Evolutionary conservation across 441 rosid genomes (phyloP), one percentile per base, ranked within the genome.

Genomic region (Corymbia citriodora): DNA sequence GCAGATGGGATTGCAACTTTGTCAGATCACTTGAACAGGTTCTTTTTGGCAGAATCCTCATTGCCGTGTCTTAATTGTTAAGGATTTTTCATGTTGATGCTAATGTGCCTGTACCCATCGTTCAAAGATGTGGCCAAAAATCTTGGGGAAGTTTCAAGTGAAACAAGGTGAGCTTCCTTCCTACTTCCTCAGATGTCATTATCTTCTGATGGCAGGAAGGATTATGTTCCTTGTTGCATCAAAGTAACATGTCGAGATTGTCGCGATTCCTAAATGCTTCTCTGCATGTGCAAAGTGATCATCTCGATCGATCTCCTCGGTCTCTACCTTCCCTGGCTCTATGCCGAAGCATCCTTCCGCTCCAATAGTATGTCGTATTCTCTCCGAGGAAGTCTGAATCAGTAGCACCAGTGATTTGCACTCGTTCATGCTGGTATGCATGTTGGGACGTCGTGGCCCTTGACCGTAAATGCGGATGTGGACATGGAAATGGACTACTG

Each of bases 351-450:
- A 72, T 74, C 85, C 52, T 74, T 40, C 0, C 29, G 52, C 16
- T 2, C 40, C 29, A 21, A 74, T 40, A 21, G 16, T 11, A 21
- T 33, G 79, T 70, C 79, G 17, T 33, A 33, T 70, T 70, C 79
- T 70, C 45, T 70, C 23, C 5, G 36, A 33, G 45, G 79, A 31
- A 23, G 11, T 21, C 83, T 40, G 16, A 74, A 74, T 74, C 50
- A 21, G 83, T 2, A 40, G 83, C 83, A 10, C 83, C 83, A 4
- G 5, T 2, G 50, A 74, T 74, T 61, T 74, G 50, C 9, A 40
- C 5, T 21, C 29, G 0, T 40, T 0, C 40, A 50, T 74, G 29
- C 49, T 40, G 50, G 29, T 40, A 7, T 23, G 29, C 16, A 21
- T 74, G 21, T 6, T 40, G 83, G 50, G 15, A 21, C 11, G 50